Evolutionary conservation across 148 eudicot genomes (phyloP).

Genomic region (Silene conica): DNA sequence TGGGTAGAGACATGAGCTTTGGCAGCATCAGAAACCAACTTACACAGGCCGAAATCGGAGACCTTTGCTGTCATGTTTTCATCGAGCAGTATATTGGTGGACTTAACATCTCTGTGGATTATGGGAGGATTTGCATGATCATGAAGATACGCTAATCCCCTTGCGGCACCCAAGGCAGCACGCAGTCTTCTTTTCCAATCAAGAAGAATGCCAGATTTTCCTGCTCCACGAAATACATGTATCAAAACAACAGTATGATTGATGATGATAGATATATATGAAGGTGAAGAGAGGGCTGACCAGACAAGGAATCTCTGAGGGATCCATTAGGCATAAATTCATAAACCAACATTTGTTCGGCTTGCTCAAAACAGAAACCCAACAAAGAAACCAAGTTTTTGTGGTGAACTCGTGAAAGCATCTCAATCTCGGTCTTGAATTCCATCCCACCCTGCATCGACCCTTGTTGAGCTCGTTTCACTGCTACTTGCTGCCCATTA

Average conservation of each 20-base stretch:
- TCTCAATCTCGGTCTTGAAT: conserved; percentile 92
- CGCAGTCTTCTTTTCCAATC: conserved; percentile 90
- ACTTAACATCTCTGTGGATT: conserved; percentile 90
- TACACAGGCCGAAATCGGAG: conserved; percentile 89
- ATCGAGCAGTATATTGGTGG: conserved; percentile 81
- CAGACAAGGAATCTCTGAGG: conserved; percentile 73
- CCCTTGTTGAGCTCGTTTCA: conserved; percentile 81
- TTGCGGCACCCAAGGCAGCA: conserved; percentile 82
- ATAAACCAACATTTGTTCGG: conserved; percentile 85
- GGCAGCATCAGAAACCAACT: conserved; percentile 59
- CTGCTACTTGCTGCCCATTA: conserved; percentile 70
- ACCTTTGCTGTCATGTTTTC: conserved; percentile 82
- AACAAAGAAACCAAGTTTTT: conserved; percentile 76
- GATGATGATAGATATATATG: not conserved
- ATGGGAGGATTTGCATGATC: conserved; percentile 93
- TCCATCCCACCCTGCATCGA: conserved; percentile 85
- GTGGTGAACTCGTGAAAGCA: conserved; percentile 96
- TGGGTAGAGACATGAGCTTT: conserved; percentile 92
- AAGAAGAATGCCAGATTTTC: conserved; percentile 70
- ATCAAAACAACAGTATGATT: not conserved
- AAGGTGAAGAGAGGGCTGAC: conserved; percentile 26
- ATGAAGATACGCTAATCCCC: conserved; percentile 87
- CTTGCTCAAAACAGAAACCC: conserved; percentile 90
- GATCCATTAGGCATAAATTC: conserved; percentile 90
- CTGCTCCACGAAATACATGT: conserved; percentile 28